These are phyloP conservation scores for Carex littledalei DNA, from an alignment of 176 grass and related monocot genomes.

Conservation along the genomic window DNA sequence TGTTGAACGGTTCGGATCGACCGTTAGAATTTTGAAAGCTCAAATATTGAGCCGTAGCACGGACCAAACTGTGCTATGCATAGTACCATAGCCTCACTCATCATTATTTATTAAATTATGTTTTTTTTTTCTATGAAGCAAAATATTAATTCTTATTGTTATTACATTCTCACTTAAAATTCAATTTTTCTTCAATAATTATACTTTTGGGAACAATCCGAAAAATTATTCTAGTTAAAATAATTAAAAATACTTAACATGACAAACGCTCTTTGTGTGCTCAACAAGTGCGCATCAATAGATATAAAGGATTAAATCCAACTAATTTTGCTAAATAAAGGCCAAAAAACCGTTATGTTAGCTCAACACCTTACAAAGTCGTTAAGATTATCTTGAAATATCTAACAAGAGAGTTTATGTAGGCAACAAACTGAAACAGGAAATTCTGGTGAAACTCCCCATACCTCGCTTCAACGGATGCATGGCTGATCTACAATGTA, in stretches of 20 bases:
- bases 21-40: too few species aligned
- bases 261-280: not conserved
- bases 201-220: too few species aligned
- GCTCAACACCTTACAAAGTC: not conserved
- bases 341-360: not conserved
- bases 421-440: not conserved
- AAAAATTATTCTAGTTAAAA: not conserved
- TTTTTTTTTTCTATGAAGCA: too few species aligned
- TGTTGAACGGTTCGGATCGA: too few species aligned
- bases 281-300: not conserved
- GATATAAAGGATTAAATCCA: not conserved
- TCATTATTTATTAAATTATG: too few species aligned
- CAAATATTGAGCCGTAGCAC: too few species aligned
- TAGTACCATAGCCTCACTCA: too few species aligned
- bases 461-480: constrained; percentile 9
- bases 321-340: constrained; percentile 12
- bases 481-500: constrained; percentile 5
- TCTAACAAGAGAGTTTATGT: constrained; percentile 6
- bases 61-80: too few species aligned
- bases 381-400: constrained; percentile 4
- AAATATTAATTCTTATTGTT: too few species aligned
- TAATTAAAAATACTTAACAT: not conserved
- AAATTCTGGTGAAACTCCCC: not conserved
- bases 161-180: too few species aligned
- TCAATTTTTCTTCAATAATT: too few species aligned